Percentiles rank a stretch among this genome's conserved stretches.
Evolutionary conservation across 768 basidiomycete genomes (phyloP).

Genomic region (Mycena polygramma): DNA sequence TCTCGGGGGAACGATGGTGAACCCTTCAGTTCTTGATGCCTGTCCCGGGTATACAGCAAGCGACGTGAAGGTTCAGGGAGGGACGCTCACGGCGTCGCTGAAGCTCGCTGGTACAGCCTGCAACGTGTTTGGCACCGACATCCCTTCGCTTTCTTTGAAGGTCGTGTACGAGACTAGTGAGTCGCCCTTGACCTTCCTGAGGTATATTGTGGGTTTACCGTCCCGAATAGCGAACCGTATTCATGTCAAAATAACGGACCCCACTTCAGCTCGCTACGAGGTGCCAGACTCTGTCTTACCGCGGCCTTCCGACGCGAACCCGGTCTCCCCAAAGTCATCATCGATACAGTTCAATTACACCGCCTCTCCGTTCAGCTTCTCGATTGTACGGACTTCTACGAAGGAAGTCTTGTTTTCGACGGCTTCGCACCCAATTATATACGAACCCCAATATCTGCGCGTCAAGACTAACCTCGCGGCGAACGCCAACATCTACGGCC

Average conservation of each 20-base stretch:
- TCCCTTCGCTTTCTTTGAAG: slow-evolving; percentile 58
- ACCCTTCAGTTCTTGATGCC: slow-evolving; percentile 60
- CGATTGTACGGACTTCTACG: slow-evolving; percentile 62
- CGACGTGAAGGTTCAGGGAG: slow-evolving; percentile 55
- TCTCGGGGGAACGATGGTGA: slow-evolving; percentile 35
- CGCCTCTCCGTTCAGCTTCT: slow-evolving; percentile 71
- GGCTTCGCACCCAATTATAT: slow-evolving; percentile 72
- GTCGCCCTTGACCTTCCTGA: slow-evolving; percentile 24
- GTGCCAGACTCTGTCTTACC: slow-evolving; percentile 74
- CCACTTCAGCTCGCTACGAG: slow-evolving; percentile 65
- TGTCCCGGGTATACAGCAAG: slow-evolving; percentile 72
- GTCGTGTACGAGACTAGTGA: slow-evolving; percentile 73
- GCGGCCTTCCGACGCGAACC: slow-evolving; percentile 55
- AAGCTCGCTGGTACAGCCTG: slow-evolving; percentile 66
- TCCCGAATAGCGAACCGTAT: slow-evolving; percentile 62
- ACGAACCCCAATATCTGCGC: slow-evolving; percentile 83
- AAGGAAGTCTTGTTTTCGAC: slow-evolving; percentile 74
- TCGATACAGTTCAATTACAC: slow-evolving; percentile 73
- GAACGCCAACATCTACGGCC: slow-evolving; percentile 80
- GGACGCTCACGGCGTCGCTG: slow-evolving; percentile 64
- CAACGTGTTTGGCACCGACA: slow-evolving; percentile 72
- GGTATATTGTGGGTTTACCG: background rate
- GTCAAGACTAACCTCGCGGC: slow-evolving; percentile 72
- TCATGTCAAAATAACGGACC: slow-evolving; percentile 73
- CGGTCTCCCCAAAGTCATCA: slow-evolving; percentile 48